Conservation (phyloP, 169 alveolate genomes). For the Cryptosporidium sp. region DNA sequence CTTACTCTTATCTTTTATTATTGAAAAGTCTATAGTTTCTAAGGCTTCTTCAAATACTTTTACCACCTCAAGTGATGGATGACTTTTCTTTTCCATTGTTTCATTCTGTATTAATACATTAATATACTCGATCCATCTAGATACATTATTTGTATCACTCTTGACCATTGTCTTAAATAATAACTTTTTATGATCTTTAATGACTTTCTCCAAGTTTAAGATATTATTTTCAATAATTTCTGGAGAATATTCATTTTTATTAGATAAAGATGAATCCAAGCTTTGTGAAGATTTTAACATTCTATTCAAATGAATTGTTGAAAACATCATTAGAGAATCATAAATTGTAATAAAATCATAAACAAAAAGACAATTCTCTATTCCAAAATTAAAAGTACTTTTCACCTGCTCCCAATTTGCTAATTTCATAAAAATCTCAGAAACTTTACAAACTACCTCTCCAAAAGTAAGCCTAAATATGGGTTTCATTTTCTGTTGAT, state of each 20-base stretch:
- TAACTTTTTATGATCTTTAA: constrained; percentile 17
- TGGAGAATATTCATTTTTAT: not conserved
- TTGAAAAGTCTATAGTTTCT: constrained; percentile 7
- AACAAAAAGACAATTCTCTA: constrained; percentile 17
- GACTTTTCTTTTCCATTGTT: not conserved
- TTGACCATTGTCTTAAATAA: constrained; percentile 14
- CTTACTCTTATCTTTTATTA: constrained; percentile 40
- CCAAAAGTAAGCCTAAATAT: constrained; percentile 43
- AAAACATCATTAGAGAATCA: constrained; percentile 74
- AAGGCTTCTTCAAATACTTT: constrained; percentile 54
- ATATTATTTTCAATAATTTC: constrained; percentile 5
- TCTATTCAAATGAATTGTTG: constrained; percentile 7
- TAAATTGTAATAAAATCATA: constrained; percentile 47
- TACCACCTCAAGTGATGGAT: constrained; percentile 53
- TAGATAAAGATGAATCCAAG: not conserved
- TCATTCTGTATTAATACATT: constrained; percentile 22
- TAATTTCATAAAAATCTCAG: constrained; percentile 52
- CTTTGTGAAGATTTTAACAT: not conserved
- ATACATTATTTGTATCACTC: constrained; percentile 39
- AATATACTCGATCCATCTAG: constrained; percentile 70
- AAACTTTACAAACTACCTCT: constrained; percentile 11
- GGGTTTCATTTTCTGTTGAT: not conserved
- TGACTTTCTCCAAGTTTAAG: constrained; percentile 11
- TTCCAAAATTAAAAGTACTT: constrained; percentile 19
- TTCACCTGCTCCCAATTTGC: constrained; percentile 48